Conservation (phyloP, 75 land plant genomes). For the Adiantum capillusveneris region DNA sequence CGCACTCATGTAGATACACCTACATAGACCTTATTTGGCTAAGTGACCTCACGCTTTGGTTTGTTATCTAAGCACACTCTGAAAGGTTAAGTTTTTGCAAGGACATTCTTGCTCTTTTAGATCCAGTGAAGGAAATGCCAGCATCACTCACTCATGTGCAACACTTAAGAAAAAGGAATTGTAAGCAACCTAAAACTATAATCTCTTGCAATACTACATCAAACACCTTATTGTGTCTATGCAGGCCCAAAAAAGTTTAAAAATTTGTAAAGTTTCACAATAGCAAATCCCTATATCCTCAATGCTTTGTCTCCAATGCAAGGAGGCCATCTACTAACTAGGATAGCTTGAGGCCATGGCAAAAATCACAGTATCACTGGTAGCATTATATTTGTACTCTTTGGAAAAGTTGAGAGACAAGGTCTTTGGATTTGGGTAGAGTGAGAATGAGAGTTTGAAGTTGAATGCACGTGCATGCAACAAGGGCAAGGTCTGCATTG, state of each 20-base stretch:
- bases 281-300: slow-evolving; percentile 18
- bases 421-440: background rate
- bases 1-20: slow-evolving; percentile 18
- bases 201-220: slow-evolving; percentile 18
- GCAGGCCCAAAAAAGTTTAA: slow-evolving; percentile 16
- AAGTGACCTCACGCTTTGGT: slow-evolving; percentile 11
- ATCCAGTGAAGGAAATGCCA: slow-evolving; percentile 7
- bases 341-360: slow-evolving; percentile 16
- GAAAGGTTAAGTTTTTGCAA: slow-evolving; percentile 14
- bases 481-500: slow-evolving; percentile 14
- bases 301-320: slow-evolving; percentile 16
- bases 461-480: slow-evolving; percentile 14
- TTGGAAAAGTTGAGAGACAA: slow-evolving; percentile 3
- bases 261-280: slow-evolving; percentile 3
- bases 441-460: slow-evolving; percentile 18
- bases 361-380: slow-evolving; percentile 13
- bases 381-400: slow-evolving; percentile 3
- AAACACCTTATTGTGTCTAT: slow-evolving; percentile 11
- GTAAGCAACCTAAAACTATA: background rate
- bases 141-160: slow-evolving; percentile 19
- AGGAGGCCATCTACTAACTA: slow-evolving; percentile 8
- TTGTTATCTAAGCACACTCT: slow-evolving; percentile 18
- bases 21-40: slow-evolving; percentile 15
- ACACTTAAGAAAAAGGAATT: slow-evolving; percentile 11
- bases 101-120: slow-evolving; percentile 6